Conservation (phyloP, 2,329 filamentous ascomycete genomes). For the Colletotrichum lindemuthianum region DNA sequence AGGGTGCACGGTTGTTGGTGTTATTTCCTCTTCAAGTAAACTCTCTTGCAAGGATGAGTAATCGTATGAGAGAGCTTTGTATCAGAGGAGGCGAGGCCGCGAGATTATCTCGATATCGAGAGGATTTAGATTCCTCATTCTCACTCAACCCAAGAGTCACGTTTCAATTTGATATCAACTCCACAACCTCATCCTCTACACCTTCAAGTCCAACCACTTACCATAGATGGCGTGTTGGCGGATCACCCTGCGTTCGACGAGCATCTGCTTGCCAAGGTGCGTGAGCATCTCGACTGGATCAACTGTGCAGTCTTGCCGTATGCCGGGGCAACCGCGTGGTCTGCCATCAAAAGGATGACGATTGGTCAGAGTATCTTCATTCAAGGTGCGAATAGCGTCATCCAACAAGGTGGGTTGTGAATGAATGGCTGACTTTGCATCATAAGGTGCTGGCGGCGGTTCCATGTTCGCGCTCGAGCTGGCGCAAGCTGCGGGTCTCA, state of each 20-base stretch:
- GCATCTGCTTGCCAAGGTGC: constrained; percentile 47
- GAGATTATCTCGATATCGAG: too few species aligned
- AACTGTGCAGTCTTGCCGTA: constrained; percentile 52
- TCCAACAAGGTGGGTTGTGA: background rate
- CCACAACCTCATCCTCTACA: too few species aligned
- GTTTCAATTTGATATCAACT: too few species aligned
- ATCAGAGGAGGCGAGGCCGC: too few species aligned
- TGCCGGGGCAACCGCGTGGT: constrained; percentile 57
- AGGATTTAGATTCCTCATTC: too few species aligned
- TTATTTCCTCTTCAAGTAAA: too few species aligned
- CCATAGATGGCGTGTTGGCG: constrained; percentile 54
- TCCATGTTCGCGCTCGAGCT: constrained; percentile 48
- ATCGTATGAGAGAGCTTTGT: too few species aligned
- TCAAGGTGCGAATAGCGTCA: constrained; percentile 45
- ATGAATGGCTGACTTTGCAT: background rate
- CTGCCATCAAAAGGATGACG: constrained; percentile 50
- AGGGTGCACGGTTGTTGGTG: too few species aligned
- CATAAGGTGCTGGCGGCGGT: constrained; percentile 50
- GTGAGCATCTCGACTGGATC: constrained; percentile 48
- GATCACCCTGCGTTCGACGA: constrained; percentile 54
- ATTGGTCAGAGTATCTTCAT: constrained; percentile 55
- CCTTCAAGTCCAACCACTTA: too few species aligned
- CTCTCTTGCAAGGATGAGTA: too few species aligned
- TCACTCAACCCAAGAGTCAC: too few species aligned
- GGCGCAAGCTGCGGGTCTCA: constrained; percentile 43